A percentile compares a stretch with the other conserved stretches of the same genome.
Conservation (phyloP, 2,329 filamentous ascomycete genomes). For the Xylaria arbuscula region DNA sequence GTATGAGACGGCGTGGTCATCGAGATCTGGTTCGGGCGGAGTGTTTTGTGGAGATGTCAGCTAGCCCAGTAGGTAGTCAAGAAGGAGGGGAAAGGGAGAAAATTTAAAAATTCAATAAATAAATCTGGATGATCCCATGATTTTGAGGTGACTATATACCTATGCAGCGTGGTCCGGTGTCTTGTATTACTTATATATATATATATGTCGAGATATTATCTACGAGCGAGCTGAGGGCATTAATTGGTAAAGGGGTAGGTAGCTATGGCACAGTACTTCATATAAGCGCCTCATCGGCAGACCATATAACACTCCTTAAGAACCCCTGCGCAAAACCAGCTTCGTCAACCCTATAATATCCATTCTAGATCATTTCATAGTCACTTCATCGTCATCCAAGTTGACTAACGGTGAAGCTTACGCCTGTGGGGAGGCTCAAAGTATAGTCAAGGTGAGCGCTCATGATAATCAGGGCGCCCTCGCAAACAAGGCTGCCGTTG, state of each 20-base stretch:
- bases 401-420: slow-evolving; percentile 33
- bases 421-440: slow-evolving; percentile 1
- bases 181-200: neutral
- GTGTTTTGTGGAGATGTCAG: slow-evolving; percentile 25
- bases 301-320: neutral
- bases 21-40: slow-evolving; percentile 4
- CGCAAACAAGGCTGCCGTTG: slow-evolving; percentile 62
- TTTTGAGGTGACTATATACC: no score
- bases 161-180: neutral
- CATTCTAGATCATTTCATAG: neutral
- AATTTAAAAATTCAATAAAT: no score
- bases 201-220: neutral
- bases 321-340: neutral
- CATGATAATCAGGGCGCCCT: slow-evolving; percentile 49
- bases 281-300: neutral
- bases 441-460: slow-evolving; percentile 26
- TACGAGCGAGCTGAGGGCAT: neutral
- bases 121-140: no score
- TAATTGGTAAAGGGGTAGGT: neutral
- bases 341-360: neutral
- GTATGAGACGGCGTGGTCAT: slow-evolving; percentile 4
- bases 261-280: neutral
- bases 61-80: neutral
- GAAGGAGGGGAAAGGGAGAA: no score
- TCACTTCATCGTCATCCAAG: neutral